A percentile compares a stretch with the other conserved stretches of the same genome.
Evolutionary conservation across 129 eudicot species (phyloP).

Genomic region (Flaveria ramosissima): DNA sequence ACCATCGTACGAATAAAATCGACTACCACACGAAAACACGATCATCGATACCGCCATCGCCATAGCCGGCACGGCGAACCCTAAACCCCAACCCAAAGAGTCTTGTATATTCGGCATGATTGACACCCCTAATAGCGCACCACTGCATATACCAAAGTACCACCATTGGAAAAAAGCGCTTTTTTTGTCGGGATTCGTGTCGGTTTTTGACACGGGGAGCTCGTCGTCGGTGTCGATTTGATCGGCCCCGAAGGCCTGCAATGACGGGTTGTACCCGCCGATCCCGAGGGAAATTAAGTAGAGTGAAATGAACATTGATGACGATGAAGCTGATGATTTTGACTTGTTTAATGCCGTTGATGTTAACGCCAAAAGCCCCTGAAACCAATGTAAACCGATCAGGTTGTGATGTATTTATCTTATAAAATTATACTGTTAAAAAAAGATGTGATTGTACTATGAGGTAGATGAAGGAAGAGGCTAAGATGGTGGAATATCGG

Average conservation of each 20-base stretch:
- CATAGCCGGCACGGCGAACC: constrained; percentile 83
- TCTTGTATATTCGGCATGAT: constrained; percentile 88
- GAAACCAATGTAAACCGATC: not conserved
- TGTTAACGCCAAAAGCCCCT: constrained; percentile 90
- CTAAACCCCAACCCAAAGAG: constrained; percentile 90
- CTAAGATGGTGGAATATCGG: constrained; percentile 65
- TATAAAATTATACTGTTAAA: too few relatives aligned
- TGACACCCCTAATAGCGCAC: constrained; percentile 83
- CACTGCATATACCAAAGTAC: constrained; percentile 91
- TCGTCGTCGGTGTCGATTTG: constrained; percentile 65
- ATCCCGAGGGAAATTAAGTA: constrained; percentile 79
- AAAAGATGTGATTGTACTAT: constrained; percentile 34
- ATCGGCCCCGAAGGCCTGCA: constrained; percentile 95
- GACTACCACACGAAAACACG: constrained; percentile 62
- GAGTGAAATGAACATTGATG: constrained; percentile 70
- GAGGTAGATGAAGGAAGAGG: constrained; percentile 62
- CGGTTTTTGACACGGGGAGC: constrained; percentile 52
- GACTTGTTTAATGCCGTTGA: constrained; percentile 65
- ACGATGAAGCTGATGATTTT: constrained; percentile 37
- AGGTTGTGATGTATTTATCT: too few relatives aligned
- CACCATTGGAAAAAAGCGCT: constrained; percentile 88
- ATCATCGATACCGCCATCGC: constrained; percentile 62
- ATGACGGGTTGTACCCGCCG: constrained; percentile 91
- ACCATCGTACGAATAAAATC: constrained; percentile 49
- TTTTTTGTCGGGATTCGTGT: constrained; percentile 42